Percentiles rank a stretch among this genome's conserved stretches.
Conservation (phyloP, 148 eudicot species). For the Chenopodium formosanum region DNA sequence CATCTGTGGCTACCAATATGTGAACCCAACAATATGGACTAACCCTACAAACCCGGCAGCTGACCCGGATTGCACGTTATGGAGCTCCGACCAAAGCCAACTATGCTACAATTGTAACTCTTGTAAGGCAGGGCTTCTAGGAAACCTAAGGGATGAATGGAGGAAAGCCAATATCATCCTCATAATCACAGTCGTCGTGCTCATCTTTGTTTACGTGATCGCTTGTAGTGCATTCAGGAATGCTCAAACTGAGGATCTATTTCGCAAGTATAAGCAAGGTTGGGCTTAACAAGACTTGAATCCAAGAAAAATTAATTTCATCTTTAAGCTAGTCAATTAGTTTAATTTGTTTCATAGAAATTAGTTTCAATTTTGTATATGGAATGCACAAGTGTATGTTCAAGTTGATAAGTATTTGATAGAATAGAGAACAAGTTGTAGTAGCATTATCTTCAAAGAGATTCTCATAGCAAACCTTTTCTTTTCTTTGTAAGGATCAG, state of each 20-base stretch:
- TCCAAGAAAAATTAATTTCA: neutral
- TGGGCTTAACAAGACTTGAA: constrained; percentile 43
- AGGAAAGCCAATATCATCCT: constrained; percentile 74
- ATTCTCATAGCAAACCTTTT: neutral
- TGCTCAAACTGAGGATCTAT: constrained; percentile 85
- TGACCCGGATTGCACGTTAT: constrained; percentile 63
- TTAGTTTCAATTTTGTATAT: constrained; percentile 17
- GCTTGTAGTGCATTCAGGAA: constrained; percentile 90
- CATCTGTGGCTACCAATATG: constrained; percentile 71
- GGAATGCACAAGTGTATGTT: constrained; percentile 8
- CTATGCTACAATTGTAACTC: constrained; percentile 88
- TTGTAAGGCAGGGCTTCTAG: constrained; percentile 86
- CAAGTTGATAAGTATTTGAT: neutral
- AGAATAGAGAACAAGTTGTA: constrained; percentile 15
- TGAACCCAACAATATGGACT: constrained; percentile 75
- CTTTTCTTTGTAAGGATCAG: neutral
- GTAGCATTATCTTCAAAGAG: neutral
- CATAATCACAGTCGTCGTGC: constrained; percentile 67
- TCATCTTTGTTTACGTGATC: constrained; percentile 74
- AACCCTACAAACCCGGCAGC: constrained; percentile 54
- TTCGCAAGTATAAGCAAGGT: constrained; percentile 72
- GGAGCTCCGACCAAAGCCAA: constrained; percentile 80
- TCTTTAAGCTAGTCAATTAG: neutral
- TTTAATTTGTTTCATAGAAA: neutral
- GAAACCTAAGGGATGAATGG: constrained; percentile 86